Evolutionary conservation across 768 basidiomycete species (phyloP), one percentile per base, ranked within the genome.

Genomic region (Russula foetens): DNA sequence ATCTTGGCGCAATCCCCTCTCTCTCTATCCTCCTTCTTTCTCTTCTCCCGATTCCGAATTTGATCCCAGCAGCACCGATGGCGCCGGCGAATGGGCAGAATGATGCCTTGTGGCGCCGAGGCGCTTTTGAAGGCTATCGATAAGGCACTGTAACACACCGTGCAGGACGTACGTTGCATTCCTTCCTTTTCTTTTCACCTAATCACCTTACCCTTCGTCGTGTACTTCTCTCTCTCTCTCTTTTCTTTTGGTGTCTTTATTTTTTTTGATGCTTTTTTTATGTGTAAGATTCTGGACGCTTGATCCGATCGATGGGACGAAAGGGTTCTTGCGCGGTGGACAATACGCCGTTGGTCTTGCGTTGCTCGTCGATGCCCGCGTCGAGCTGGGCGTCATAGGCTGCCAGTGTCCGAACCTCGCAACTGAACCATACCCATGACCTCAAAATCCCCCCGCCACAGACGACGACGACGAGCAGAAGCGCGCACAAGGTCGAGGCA

Each of bases 391-490:
- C 45, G 76, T 83, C 28, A 79, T 83, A 60, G 82, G 81, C 41
- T n/a, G n/a, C n/a, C n/a, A n/a, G n/a, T 97, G 95, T 71, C 96
- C 96, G 1, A 99, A 99, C 72, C 77, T 98, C 19, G 87, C 85
- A 4, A 4, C 66, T 71, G 74, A 3, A 64, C 71, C 80, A 38
- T 81, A 85, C 4, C 84, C 12, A 81, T 81, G 11, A 78, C 77
- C 39, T 84, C 21, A 45, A 15, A 17, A 33, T n/a, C n/a, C n/a
- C n/a, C n/a, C n/a, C n/a, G n/a, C n/a, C n/a, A n/a, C n/a, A n/a
- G n/a, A n/a, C n/a, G 21, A 5, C 31, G 9, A 47, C 23, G 23
- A 39, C 31, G 31, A 11, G 6, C 6, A 15, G 2, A 4, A 17
- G 7, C n/a, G 14, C 21, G 17, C 33, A 35, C 3, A 1, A 11